Evolutionary conservation across 176 grass and related monocot species (phyloP).

Genomic region (Triticum dicoccoides): DNA sequence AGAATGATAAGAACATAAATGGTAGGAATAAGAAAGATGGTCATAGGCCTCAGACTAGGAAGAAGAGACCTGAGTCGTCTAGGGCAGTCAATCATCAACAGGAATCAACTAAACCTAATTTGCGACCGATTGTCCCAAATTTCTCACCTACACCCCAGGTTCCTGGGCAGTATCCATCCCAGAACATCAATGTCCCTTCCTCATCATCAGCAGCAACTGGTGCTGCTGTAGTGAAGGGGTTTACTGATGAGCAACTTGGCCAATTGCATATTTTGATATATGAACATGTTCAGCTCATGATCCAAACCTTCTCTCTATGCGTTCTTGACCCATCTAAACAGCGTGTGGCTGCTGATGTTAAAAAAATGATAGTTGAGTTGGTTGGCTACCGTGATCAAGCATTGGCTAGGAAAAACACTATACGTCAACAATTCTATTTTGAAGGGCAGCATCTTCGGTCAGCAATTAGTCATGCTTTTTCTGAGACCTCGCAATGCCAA

Average conservation of each 20-base stretch:
- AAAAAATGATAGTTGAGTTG: constrained; percentile 82
- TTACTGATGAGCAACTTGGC: constrained; percentile 76
- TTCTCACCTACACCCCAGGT: constrained; percentile 24
- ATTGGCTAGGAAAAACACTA: constrained; percentile 52
- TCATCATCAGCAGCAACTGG: constrained; percentile 24
- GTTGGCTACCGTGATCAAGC: constrained; percentile 65
- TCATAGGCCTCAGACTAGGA: constrained; percentile 56
- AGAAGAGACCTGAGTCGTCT: constrained; percentile 51
- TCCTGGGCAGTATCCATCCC: constrained; percentile 38
- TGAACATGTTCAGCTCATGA: constrained; percentile 88
- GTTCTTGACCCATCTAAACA: constrained; percentile 77
- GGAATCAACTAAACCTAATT: constrained; percentile 37
- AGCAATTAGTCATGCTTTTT: constrained; percentile 34
- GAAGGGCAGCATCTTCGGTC: constrained; percentile 41
- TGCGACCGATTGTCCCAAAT: constrained; percentile 60
- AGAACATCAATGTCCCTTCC: constrained; percentile 31
- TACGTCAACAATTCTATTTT: constrained; percentile 48
- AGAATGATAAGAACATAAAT: too few species aligned
- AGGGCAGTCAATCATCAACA: constrained; percentile 26
- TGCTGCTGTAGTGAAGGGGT: constrained; percentile 51
- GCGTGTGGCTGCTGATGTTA: constrained; percentile 55
- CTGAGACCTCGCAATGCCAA: constrained; percentile 36
- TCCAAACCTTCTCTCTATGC: constrained; percentile 86
- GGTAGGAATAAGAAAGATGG: too few species aligned
- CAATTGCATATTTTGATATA: constrained; percentile 76